Percentiles rank a stretch among this genome's conserved stretches.
phyloP scores from a whole-genome alignment of 306 rosid species.

The Cicer chorassanicum region DNA sequence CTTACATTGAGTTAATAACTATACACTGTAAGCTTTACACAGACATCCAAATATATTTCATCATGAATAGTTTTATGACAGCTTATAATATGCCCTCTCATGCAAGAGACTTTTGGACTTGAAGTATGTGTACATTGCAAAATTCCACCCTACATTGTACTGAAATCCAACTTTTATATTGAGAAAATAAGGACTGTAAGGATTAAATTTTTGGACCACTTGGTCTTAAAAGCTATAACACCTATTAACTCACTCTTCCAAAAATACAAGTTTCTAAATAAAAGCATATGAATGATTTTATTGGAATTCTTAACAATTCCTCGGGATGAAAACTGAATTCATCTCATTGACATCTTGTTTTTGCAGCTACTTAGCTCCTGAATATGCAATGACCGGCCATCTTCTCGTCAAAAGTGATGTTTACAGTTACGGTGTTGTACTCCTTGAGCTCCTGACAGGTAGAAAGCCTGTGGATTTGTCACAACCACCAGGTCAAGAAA shows the following conservation, averaged over 20 bases:
- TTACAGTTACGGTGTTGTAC: constrained; percentile 97
- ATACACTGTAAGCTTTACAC: no score
- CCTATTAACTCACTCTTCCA: constrained; percentile 20
- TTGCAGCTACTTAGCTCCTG: constrained; percentile 95
- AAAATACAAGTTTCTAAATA: background rate
- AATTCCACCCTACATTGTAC: background rate
- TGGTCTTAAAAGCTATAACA: background rate
- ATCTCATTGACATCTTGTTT: constrained; percentile 37
- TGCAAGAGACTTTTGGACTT: no score
- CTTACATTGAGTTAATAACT: no score
- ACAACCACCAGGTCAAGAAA: constrained; percentile 95
- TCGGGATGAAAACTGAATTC: constrained; percentile 25
- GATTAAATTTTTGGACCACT: background rate
- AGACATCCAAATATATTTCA: no score
- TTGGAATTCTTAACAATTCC: constrained; percentile 24
- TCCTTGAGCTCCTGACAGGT: constrained; percentile 92
- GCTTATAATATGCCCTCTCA: background rate
- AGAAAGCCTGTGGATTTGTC: constrained; percentile 93
- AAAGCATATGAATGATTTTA: constrained; percentile 4
- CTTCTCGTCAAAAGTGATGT: constrained; percentile 97
- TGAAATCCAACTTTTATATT: background rate
- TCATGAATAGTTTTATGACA: background rate
- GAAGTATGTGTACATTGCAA: background rate
- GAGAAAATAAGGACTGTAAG: background rate
- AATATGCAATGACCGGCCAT: constrained; percentile 98